Base-by-base conservation (phyloP, 2,329 filamentous ascomycete genomes). In the Aspergillus sp. region DNA sequence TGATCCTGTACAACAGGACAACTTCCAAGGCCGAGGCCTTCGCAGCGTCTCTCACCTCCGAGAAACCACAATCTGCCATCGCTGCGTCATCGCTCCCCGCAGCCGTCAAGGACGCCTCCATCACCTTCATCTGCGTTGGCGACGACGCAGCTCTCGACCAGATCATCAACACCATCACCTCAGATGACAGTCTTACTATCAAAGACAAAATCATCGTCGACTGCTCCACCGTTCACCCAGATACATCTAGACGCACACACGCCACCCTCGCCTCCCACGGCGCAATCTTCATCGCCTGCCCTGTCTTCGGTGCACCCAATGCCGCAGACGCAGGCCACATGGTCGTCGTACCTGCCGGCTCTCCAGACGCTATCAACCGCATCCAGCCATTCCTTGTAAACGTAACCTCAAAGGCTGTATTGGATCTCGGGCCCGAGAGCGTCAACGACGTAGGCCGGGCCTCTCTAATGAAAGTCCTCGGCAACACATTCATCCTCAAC, bases 191-290 rank as follows among this genome's bases (percentile, higher is more conserved):
- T 48, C 69, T 76, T 17, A 77, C 85, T 56, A 76, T 90, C 17
- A 80, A 80, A 26, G 86, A 85, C 60, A 96, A 96, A 77, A 78
- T 95, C 15, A 87, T 96, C 64, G 83, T 96, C 32, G 92, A 96
- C 70, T 93, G 89, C 80, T 95, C 90, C 3, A 96, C 92, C 24
- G 85, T 96, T 36, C 89, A 95, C 72, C 92, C 93, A 0, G 88
- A 93, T 55, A 91, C 89, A 4, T 90, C 89, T 1, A 84, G 90
- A 59, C 80, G 80, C 24, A 74, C 91, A 3, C 87, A 87, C 24
- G 79, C 78, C 74, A 24, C 77, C 89, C 58, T 77, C 78, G 12
- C 80, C 71, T 2, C 80, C 0, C 81, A 81, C 22, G 89, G 89
- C 5, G 91, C 83, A 2, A 80, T 86, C 39, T 96, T 96, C 68